Percentiles rank a stretch among this genome's conserved stretches.
Evolutionary conservation across 495 filamentous ascomycete genomes (phyloP).

Genomic region (Trichoderma asperelloides): DNA sequence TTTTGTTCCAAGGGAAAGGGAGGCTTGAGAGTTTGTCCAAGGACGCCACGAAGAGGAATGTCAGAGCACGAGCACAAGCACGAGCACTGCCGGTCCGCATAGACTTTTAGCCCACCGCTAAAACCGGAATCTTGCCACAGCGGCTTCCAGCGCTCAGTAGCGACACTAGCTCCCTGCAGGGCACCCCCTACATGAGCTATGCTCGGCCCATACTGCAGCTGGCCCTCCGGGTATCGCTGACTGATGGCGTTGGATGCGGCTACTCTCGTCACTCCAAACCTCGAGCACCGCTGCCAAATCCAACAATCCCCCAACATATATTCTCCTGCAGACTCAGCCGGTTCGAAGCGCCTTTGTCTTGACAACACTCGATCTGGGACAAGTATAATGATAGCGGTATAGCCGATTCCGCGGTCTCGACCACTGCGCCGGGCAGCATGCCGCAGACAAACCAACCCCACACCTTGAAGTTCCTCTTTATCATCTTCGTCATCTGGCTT

Average conservation of each 20-base stretch:
- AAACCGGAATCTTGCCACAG: not conserved
- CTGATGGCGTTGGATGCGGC: not conserved
- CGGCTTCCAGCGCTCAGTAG: not conserved
- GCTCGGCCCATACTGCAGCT: not conserved
- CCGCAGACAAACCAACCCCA: conserved; percentile 30
- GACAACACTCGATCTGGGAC: not conserved
- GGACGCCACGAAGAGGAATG: not conserved
- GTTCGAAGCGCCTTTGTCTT: not conserved
- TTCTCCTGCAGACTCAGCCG: not conserved
- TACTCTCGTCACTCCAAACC: not conserved
- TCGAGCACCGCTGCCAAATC: not conserved
- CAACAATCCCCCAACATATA: not conserved
- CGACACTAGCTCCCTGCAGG: not conserved
- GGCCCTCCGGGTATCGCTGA: not conserved
- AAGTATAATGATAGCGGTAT: not conserved
- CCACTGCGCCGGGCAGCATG: conserved; percentile 18
- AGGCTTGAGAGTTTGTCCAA: not conserved
- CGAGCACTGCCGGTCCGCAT: too few relatives aligned
- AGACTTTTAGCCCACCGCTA: not conserved
- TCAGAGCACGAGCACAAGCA: not conserved
- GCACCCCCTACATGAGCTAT: not conserved
- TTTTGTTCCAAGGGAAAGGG: not conserved
- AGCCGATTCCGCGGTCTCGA: not conserved
- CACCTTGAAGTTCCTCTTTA: conserved; percentile 21
- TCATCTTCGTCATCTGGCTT: conserved; percentile 35